Evolutionary conservation across 148 eudicot species (phyloP).

Genomic region (Rhododendron simsii): DNA sequence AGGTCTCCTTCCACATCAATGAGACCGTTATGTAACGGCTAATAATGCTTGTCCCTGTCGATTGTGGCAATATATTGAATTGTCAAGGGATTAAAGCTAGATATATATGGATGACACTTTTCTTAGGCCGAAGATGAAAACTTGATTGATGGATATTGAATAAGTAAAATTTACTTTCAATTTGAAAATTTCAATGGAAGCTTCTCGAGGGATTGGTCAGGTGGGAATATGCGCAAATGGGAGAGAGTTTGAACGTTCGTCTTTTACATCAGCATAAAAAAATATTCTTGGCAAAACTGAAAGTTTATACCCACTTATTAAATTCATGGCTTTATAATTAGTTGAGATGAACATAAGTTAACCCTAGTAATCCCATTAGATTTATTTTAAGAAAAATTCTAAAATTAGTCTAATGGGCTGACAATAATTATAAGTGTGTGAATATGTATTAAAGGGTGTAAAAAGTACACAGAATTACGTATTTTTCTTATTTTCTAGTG

Average conservation of each 20-base stretch:
- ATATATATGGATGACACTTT: not conserved
- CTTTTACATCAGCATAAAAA: not conserved
- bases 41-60: not conserved
- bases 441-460: too few relatives aligned
- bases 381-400: not conserved
- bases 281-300: not conserved
- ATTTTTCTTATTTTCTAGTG: too few relatives aligned
- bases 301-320: not conserved
- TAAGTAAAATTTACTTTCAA: not conserved
- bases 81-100: not conserved
- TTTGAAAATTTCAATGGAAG: not conserved
- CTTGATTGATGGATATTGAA: too few relatives aligned
- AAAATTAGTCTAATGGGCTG: too few relatives aligned
- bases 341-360: not conserved
- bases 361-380: not conserved
- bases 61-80: not conserved
- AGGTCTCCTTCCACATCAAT: not conserved
- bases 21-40: not conserved
- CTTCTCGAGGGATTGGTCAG: not conserved
- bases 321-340: not conserved
- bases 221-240: not conserved
- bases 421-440: too few relatives aligned
- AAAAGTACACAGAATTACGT: too few relatives aligned
- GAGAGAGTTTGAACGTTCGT: not conserved
- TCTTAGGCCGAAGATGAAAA: not conserved